Conservation (phyloP, 2,329 filamentous ascomycete species). For the Herpotrichia juniperi region DNA sequence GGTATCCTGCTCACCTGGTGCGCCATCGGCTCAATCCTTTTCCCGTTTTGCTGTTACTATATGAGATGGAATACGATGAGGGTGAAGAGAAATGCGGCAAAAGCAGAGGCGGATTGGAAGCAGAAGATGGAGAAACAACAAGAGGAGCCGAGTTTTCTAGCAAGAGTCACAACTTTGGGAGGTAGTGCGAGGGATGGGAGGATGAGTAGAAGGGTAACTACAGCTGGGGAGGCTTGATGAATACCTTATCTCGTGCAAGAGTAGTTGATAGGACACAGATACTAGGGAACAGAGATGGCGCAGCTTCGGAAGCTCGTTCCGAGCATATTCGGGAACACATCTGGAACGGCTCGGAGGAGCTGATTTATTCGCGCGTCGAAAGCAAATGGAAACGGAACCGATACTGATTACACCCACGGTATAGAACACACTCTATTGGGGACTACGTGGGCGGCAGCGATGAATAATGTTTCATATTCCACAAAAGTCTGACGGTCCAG, state of each 20-base stretch:
- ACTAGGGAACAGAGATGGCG: neutral
- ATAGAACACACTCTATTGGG: too few species aligned
- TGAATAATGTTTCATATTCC: too few species aligned
- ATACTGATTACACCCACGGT: too few species aligned
- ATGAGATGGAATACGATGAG: slow-evolving; percentile 48
- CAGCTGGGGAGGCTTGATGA: neutral
- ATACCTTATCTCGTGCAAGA: too few species aligned
- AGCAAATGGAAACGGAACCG: too few species aligned
- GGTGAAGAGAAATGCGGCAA: slow-evolving; percentile 28
- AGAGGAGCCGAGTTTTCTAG: slow-evolving; percentile 29
- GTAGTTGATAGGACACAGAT: neutral
- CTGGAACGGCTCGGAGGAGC: too few species aligned
- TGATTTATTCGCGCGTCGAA: too few species aligned
- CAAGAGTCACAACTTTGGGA: slow-evolving; percentile 30
- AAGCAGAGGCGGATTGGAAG: slow-evolving; percentile 30
- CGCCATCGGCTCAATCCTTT: slow-evolving; percentile 58
- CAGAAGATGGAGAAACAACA: slow-evolving; percentile 36
- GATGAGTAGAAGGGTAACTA: neutral
- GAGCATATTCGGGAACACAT: too few species aligned
- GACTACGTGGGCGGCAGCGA: too few species aligned
- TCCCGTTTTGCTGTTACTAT: slow-evolving; percentile 55
- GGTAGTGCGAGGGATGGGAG: neutral
- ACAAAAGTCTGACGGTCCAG: too few species aligned
- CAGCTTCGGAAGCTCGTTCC: too few species aligned
- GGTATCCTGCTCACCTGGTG: slow-evolving; percentile 65